phyloP scores from a whole-genome alignment of 2,329 filamentous ascomycete genomes.

The Fusarium sp. region DNA sequence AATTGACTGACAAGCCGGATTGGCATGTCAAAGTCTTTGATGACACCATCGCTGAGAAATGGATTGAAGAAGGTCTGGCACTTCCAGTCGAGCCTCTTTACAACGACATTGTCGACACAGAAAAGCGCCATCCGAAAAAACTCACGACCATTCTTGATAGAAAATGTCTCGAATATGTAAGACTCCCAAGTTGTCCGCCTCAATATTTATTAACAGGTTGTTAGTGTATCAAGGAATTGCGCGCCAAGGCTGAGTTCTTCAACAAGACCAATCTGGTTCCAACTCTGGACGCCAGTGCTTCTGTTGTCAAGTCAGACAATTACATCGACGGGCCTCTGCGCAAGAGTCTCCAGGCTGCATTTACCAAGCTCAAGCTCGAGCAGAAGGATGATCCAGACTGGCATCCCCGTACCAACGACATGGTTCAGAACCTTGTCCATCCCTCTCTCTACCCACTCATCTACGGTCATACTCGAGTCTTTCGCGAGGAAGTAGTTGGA shows the following conservation, averaged over 20 bases:
- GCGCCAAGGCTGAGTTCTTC: conserved; percentile 58
- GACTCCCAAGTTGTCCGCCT: rapidly evolving
- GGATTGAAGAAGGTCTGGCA: conserved; percentile 31
- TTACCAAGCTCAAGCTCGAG: conserved; percentile 33
- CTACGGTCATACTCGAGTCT: conserved; percentile 48
- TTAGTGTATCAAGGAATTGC: conserved; percentile 54
- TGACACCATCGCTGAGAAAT: conserved; percentile 2
- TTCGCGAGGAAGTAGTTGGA: conserved; percentile 49
- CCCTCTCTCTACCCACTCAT: conserved; percentile 39
- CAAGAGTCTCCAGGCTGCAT: conserved; percentile 16
- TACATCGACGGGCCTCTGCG: conserved; percentile 23
- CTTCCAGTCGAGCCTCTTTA: conserved; percentile 16
- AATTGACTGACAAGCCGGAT: conserved; percentile 44
- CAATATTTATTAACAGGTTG: background rate
- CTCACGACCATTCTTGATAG: conserved; percentile 25
- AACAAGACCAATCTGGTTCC: conserved; percentile 53
- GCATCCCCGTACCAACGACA: conserved; percentile 15
- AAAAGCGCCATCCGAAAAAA: too few species aligned
- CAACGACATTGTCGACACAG: conserved; percentile 24
- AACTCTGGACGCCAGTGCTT: conserved; percentile 37
- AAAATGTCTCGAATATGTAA: conserved; percentile 34
- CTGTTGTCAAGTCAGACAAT: conserved; percentile 41
- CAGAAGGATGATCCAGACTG: conserved; percentile 34
- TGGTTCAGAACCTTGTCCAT: conserved; percentile 31
- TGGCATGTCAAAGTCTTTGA: conserved; percentile 44